Conservation (phyloP, 257 asterid genomes). For the Salvia rosmarinus region DNA sequence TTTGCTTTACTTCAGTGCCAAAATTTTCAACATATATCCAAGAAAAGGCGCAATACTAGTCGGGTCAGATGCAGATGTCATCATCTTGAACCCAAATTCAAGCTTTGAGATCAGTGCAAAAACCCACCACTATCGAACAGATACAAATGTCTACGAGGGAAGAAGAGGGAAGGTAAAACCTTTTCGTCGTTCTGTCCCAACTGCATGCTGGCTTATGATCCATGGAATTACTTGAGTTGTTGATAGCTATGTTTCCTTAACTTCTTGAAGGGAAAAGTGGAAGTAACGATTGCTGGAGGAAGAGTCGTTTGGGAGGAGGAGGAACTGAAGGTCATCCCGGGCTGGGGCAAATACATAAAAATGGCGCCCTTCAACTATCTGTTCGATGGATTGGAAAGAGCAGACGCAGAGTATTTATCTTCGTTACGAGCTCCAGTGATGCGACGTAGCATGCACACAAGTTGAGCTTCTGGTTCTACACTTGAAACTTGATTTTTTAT, state of each 20-base stretch:
- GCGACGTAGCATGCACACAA: slow-evolving; percentile 35
- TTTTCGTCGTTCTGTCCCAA: background rate
- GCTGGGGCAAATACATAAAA: slow-evolving; percentile 78
- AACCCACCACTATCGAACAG: slow-evolving; percentile 82
- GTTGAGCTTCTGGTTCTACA: slow-evolving; percentile 7
- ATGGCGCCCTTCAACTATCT: slow-evolving; percentile 84
- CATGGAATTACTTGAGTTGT: background rate
- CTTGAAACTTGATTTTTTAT: slow-evolving; percentile 6
- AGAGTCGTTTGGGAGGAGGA: slow-evolving; percentile 83
- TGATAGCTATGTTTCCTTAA: background rate
- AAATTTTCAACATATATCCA: slow-evolving; percentile 88
- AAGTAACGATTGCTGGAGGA: slow-evolving; percentile 90
- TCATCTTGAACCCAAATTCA: slow-evolving; percentile 84
- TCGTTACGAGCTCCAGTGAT: slow-evolving; percentile 80
- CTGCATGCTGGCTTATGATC: background rate
- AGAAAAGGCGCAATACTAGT: slow-evolving; percentile 88
- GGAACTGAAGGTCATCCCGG: slow-evolving; percentile 68
- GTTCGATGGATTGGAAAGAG: slow-evolving; percentile 67
- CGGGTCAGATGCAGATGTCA: slow-evolving; percentile 95
- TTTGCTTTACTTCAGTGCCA: slow-evolving; percentile 61
- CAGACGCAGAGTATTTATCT: slow-evolving; percentile 58
- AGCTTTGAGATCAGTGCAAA: slow-evolving; percentile 75
- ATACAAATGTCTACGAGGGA: slow-evolving; percentile 92
- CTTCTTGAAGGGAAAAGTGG: slow-evolving; percentile 84
- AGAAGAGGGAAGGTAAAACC: slow-evolving; percentile 72